phyloP scores from a whole-genome alignment of 495 filamentous ascomycete species.

The Aspergillus leporis region DNA sequence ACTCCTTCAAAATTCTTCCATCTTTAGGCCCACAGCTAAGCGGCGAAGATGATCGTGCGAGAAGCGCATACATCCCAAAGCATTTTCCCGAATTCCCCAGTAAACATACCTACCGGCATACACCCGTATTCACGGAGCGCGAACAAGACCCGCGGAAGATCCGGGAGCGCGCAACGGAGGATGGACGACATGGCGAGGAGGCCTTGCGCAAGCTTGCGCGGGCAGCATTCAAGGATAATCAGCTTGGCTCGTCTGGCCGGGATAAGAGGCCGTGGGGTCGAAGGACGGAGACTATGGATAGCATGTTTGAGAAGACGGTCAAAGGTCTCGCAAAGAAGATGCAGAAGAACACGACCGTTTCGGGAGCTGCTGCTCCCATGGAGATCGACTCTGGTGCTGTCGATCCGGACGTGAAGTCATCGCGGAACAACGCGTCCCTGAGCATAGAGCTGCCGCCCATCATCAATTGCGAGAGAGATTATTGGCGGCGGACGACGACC shows the following conservation, averaged over 20 bases:
- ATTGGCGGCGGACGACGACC: conserved; percentile 40
- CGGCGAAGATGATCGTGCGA: conserved; percentile 48
- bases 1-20: conserved; percentile 33
- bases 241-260: conserved; percentile 33
- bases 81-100: conserved; percentile 72
- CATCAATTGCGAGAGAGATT: conserved; percentile 48
- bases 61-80: conserved; percentile 58
- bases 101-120: conserved; percentile 71
- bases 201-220: conserved; percentile 67
- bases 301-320: conserved; percentile 52
- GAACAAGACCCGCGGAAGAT: conserved; percentile 71
- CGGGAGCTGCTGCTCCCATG: conserved; percentile 25
- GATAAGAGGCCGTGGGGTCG: conserved; percentile 49
- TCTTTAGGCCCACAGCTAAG: conserved; percentile 58
- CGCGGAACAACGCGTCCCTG: conserved; percentile 29
- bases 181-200: conserved; percentile 72
- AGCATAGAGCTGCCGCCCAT: conserved; percentile 47
- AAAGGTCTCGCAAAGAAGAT: conserved; percentile 39
- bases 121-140: conserved; percentile 63
- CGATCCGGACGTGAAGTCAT: conserved; percentile 30
- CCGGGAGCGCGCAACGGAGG: conserved; percentile 69
- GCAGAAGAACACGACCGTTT: conserved; percentile 22
- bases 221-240: conserved; percentile 48
- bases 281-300: conserved; percentile 45
- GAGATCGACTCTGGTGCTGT: conserved; percentile 35